Evolutionary conservation across 441 rosid species (phyloP).

Genomic region (Populus hybrid): DNA sequence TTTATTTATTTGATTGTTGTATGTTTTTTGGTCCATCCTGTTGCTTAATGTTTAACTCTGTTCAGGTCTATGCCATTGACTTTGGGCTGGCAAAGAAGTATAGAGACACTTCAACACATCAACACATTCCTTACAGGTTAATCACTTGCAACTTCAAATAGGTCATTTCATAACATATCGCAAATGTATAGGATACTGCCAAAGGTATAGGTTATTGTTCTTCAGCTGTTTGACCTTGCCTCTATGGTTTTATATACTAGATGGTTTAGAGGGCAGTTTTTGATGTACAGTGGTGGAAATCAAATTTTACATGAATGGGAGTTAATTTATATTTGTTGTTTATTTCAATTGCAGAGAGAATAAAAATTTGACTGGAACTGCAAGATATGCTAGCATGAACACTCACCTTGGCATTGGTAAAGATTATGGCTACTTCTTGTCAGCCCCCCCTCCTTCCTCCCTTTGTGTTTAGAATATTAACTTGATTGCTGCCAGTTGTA

Average conservation of each 20-base stretch:
- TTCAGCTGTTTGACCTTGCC: neutral
- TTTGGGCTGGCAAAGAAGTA: constrained; percentile 98
- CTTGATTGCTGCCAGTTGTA: neutral
- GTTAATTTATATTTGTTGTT: constrained; percentile 2
- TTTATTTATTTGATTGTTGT: neutral
- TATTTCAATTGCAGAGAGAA: constrained; percentile 65
- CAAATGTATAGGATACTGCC: neutral
- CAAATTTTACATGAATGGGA: neutral
- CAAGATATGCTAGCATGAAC: constrained; percentile 98
- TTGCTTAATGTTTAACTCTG: constrained; percentile 9
- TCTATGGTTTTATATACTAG: neutral
- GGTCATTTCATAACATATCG: neutral
- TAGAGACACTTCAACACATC: constrained; percentile 82
- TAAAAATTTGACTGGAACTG: constrained; percentile 94
- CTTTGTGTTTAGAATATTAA: neutral
- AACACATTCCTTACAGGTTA: constrained; percentile 95
- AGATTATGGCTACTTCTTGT: constrained; percentile 9
- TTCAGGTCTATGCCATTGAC: constrained; percentile 87
- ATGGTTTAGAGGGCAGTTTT: neutral
- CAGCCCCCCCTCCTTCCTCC: neutral
- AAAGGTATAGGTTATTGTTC: neutral
- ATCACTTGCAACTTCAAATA: constrained; percentile 2
- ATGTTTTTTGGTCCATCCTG: neutral
- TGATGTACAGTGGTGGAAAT: neutral
- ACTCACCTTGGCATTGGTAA: constrained; percentile 50